Evolutionary conservation across 1,139 yeast species (phyloP), one percentile per base, ranked within the genome.

Genomic region (Meyerozyma guilliermondii): DNA sequence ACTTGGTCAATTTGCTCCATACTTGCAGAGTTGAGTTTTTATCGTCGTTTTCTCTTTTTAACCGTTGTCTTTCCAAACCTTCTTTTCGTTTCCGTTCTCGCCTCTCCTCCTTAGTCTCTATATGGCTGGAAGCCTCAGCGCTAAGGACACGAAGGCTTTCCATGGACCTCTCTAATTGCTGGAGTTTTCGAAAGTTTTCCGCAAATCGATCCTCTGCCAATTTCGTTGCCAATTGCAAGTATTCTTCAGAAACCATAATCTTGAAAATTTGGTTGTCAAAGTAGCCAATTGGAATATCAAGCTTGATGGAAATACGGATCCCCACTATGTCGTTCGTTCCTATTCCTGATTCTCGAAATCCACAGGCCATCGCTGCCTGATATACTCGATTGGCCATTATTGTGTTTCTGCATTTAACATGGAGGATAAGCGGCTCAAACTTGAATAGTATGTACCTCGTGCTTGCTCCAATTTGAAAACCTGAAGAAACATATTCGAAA

Each of bases 341-440:
- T 41, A 87, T 86, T 1, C 96, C 96, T 30, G 87, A 76, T 60
- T 87, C 96, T 54, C 96, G 69, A 55, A 84, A 88, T 7, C 96
- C 96, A 60, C 92, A 82, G 8, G 76, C 74, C 89, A 87, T 83
- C 0, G 95, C 95, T 0, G 77, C 65, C 28, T 81, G 76, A 51
- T 81, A 86, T 13, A 88, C 60, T 27, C 65, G 64, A n/a, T 74
- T 69, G 0, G 96, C 95, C 4, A 74, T 63, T 7, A 61, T 65
- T 26, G 70, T 62, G 50, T 80, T 74, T 39, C 92, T 71, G 55
- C 96, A 86, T 55, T 86, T 83, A 10, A 88, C 89, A 59, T 87
- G 96, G 39, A 87, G 63, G 41, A 87, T 87, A 58, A 87, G 73
- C 1, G 96, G 94, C 59, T 87, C 96, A 51, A 82, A 87, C 56